Percentiles rank a stretch among this genome's conserved stretches.
phyloP scores from a whole-genome alignment of 169 alveolate genomes.

The Cryptosporidium sp. region DNA sequence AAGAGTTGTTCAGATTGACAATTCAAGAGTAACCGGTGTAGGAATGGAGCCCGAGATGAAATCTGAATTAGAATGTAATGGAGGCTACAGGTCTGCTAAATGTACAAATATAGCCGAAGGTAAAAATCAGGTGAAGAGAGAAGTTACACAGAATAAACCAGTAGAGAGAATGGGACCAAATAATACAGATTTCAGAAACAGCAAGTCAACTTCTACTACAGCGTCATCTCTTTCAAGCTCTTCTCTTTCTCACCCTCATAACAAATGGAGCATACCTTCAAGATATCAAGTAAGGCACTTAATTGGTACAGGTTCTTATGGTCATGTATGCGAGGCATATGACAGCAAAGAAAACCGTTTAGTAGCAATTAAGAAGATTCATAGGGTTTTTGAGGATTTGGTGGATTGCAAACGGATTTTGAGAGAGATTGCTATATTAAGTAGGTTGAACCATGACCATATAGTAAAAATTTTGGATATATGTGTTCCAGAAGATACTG shows the following conservation, averaged over 20 bases:
- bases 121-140: not conserved
- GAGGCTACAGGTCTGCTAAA: not conserved
- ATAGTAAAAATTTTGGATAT: slow-evolving; percentile 92
- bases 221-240: slow-evolving; percentile 39
- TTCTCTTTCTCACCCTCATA: slow-evolving; percentile 44
- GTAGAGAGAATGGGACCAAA: slow-evolving; percentile 1
- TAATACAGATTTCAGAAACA: slow-evolving; percentile 8
- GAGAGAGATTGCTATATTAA: slow-evolving; percentile 94
- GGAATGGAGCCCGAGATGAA: slow-evolving; percentile 4
- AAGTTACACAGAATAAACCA: not conserved
- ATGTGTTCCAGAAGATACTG: slow-evolving; percentile 90
- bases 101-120: not conserved
- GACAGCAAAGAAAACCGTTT: slow-evolving; percentile 86
- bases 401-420: slow-evolving; percentile 96
- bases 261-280: slow-evolving; percentile 81
- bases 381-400: slow-evolving; percentile 95
- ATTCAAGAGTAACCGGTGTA: not conserved
- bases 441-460: slow-evolving; percentile 91
- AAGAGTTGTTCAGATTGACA: slow-evolving; percentile 57
- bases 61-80: not conserved
- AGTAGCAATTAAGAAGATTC: slow-evolving; percentile 96
- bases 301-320: slow-evolving; percentile 94
- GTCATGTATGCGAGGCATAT: slow-evolving; percentile 91
- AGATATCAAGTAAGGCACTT: slow-evolving; percentile 89
- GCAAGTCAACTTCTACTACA: slow-evolving; percentile 63